Evolutionary conservation across 257 asterid genomes (phyloP).

Genomic region (Primulina eburnea): DNA sequence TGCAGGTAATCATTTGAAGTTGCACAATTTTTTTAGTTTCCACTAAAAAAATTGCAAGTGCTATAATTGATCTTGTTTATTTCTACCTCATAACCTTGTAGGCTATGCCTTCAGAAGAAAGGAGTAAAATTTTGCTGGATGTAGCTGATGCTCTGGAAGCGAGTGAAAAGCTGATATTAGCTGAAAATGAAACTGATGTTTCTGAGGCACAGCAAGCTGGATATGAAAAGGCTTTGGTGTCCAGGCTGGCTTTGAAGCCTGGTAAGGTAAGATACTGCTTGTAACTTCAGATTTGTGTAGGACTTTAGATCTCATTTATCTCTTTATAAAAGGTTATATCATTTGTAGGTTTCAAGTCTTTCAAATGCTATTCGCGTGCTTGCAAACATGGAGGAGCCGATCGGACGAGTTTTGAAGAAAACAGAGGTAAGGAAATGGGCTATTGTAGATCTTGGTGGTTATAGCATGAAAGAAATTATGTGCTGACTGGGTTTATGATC

Average conservation of each 20-base stretch:
- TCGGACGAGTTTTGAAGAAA: slow-evolving; percentile 64
- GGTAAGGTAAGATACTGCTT: slow-evolving; percentile 53
- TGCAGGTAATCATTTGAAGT: slow-evolving; percentile 46
- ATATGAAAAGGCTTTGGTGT: slow-evolving; percentile 61
- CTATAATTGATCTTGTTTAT: neutral
- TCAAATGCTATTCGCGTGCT: slow-evolving; percentile 74
- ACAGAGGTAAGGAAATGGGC: slow-evolving; percentile 54
- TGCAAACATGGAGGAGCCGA: slow-evolving; percentile 87
- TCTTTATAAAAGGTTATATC: neutral
- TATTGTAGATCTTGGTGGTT: neutral
- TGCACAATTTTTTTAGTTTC: neutral
- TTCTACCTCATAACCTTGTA: slow-evolving; percentile 24
- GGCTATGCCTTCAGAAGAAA: slow-evolving; percentile 68
- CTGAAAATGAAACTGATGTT: slow-evolving; percentile 77
- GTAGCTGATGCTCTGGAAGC: slow-evolving; percentile 74
- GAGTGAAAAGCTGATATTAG: slow-evolving; percentile 51
- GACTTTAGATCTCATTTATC: slow-evolving; percentile 14
- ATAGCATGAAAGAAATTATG: neutral
- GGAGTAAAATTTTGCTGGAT: slow-evolving; percentile 70
- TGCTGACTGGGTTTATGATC: neutral
- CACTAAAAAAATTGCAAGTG: neutral
- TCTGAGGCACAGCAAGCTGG: slow-evolving; percentile 56
- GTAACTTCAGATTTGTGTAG: slow-evolving; percentile 16
- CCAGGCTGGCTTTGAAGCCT: slow-evolving; percentile 74
- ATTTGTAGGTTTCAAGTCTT: slow-evolving; percentile 51